Evolutionary conservation across 2,329 filamentous ascomycete genomes (phyloP).

Genomic region (Pyrenophora tritici-repentis): DNA sequence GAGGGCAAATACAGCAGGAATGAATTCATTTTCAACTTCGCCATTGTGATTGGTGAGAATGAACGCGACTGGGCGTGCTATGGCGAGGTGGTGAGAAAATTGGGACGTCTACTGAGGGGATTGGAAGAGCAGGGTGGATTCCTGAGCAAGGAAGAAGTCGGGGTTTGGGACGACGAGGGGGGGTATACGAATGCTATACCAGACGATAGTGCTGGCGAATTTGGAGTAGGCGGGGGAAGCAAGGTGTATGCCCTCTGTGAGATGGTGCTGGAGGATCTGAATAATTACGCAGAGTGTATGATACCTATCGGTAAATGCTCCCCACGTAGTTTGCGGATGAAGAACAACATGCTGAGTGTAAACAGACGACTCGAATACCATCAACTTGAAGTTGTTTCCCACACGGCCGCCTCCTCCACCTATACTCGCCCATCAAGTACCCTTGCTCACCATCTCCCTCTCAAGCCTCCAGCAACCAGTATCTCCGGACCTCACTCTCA

Average conservation of each 20-base stretch:
- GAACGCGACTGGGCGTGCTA: slow-evolving; percentile 74
- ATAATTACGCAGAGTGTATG: slow-evolving; percentile 98
- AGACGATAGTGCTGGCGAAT: slow-evolving; percentile 26
- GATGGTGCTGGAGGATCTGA: slow-evolving; percentile 87
- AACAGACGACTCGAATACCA: slow-evolving; percentile 85
- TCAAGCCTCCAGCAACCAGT: slow-evolving; percentile 50
- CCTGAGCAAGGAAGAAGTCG: slow-evolving; percentile 65
- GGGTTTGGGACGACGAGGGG: slow-evolving; percentile 39
- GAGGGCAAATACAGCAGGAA: slow-evolving; percentile 84
- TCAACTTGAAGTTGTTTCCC: slow-evolving; percentile 95
- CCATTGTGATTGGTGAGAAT: slow-evolving; percentile 74
- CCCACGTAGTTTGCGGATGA: not conserved
- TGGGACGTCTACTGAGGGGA: slow-evolving; percentile 83
- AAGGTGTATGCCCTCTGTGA: slow-evolving; percentile 75
- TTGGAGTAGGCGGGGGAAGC: slow-evolving; percentile 45
- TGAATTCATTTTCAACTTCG: slow-evolving; percentile 99
- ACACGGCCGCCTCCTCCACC: slow-evolving; percentile 75
- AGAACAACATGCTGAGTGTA: not conserved
- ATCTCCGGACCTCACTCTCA: slow-evolving; percentile 75
- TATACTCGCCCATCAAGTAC: slow-evolving; percentile 88
- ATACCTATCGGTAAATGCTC: slow-evolving; percentile 79
- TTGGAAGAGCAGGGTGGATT: slow-evolving; percentile 92
- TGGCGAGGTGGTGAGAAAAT: slow-evolving; percentile 81
- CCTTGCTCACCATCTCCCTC: slow-evolving; percentile 67
- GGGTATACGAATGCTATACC: slow-evolving; percentile 10